Conservation (phyloP, 305 asterid genomes). For the Fraxinus latifolia region DNA sequence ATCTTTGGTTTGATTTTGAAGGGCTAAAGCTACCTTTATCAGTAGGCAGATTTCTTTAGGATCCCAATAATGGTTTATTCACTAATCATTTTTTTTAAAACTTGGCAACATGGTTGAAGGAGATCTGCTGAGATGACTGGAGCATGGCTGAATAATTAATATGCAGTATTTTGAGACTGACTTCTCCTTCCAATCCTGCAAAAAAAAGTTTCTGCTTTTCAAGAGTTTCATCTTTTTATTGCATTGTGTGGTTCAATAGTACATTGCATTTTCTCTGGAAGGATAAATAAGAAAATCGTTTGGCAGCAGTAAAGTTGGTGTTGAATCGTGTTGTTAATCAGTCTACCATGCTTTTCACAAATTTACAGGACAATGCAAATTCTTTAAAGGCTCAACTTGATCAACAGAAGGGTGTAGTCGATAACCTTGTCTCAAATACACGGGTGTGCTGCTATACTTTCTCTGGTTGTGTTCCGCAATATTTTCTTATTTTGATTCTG, state of each 20-base stretch:
- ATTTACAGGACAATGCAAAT: conserved; percentile 78
- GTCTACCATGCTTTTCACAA: conserved; percentile 4
- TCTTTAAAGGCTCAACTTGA: conserved; percentile 82
- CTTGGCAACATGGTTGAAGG: not conserved
- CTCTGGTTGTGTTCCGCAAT: conserved; percentile 16
- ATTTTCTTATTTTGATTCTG: conserved; percentile 8
- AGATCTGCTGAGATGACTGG: not conserved
- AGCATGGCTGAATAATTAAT: not conserved
- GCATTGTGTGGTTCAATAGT: not conserved
- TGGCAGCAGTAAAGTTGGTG: not conserved
- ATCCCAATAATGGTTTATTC: not conserved
- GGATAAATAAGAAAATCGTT: conserved; percentile 4
- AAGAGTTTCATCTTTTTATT: not conserved
- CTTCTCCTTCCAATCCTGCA: not conserved
- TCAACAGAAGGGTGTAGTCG: conserved; percentile 81
- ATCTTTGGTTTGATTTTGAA: not conserved
- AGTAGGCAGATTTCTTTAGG: not conserved
- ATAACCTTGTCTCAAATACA: conserved; percentile 80
- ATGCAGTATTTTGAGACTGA: not conserved
- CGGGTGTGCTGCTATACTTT: conserved; percentile 55
- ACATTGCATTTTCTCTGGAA: not conserved
- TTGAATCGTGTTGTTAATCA: not conserved
- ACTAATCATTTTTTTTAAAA: not conserved
- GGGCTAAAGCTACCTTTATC: not conserved
- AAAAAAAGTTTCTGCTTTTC: not conserved